A percentile compares a stretch with the other conserved stretches of the same genome.
Evolutionary conservation across 1,139 yeast species (phyloP).

Genomic region (Diutina catenulata): DNA sequence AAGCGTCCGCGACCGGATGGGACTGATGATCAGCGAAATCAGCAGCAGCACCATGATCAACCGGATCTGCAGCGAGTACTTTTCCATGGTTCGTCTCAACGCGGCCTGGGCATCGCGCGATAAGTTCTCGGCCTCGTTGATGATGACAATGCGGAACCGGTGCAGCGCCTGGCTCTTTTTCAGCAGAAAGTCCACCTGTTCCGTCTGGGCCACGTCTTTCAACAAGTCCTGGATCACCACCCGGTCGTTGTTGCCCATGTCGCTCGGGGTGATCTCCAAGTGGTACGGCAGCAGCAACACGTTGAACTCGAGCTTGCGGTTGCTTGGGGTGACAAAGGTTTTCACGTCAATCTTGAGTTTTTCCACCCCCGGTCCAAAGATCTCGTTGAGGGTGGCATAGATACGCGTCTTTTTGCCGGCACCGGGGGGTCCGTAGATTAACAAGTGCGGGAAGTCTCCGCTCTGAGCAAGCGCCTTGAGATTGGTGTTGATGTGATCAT

Average conservation of each 20-base stretch:
- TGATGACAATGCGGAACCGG: constrained; percentile 81
- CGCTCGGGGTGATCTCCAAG: constrained; percentile 91
- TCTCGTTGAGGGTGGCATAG: constrained; percentile 63
- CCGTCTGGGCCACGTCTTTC: constrained; percentile 91
- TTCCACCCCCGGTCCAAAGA: constrained; percentile 76
- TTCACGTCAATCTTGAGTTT: constrained; percentile 83
- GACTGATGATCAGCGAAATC: constrained; percentile 84
- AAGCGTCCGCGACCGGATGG: constrained; percentile 87
- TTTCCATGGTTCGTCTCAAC: constrained; percentile 94
- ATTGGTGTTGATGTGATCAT: constrained; percentile 49
- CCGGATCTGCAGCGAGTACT: constrained; percentile 80
- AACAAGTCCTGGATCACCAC: constrained; percentile 88
- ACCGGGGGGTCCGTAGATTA: constrained; percentile 93
- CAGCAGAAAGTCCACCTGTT: constrained; percentile 70
- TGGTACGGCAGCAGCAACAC: constrained; percentile 86
- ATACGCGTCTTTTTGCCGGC: constrained; percentile 95
- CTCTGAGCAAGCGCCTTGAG: constrained; percentile 55
- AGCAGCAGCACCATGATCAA: constrained; percentile 78
- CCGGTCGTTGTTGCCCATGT: constrained; percentile 91
- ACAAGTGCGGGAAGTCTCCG: constrained; percentile 87
- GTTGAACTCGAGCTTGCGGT: constrained; percentile 76
- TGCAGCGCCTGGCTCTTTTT: constrained; percentile 45
- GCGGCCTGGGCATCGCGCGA: constrained; percentile 98
- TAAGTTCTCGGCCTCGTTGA: constrained; percentile 88
- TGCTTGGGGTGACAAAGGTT: constrained; percentile 60